Evolutionary conservation across 2,329 filamentous ascomycete genomes (phyloP).

Genomic region (Bipolaris oryzae): DNA sequence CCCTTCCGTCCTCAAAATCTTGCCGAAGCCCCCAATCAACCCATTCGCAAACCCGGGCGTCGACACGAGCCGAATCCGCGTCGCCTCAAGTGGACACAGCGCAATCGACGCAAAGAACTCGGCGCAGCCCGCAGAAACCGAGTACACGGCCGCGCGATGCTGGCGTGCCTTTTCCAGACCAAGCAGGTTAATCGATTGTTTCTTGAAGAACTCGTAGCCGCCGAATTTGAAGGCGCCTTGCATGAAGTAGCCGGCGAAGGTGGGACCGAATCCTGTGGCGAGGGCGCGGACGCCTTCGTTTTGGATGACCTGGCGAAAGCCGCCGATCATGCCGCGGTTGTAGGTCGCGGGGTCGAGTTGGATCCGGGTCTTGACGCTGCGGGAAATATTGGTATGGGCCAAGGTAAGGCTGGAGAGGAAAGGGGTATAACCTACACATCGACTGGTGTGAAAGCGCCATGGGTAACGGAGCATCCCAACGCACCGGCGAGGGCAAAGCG

Average conservation of each 20-base stretch:
- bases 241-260: conserved; percentile 88
- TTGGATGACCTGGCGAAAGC: conserved; percentile 80
- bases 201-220: conserved; percentile 96
- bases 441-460: conserved; percentile 94
- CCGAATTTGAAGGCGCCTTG: conserved; percentile 93
- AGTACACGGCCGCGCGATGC: conserved; percentile 81
- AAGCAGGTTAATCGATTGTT: conserved; percentile 80
- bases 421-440: conserved; percentile 79
- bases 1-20: conserved; percentile 84
- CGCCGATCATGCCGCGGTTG: conserved; percentile 85
- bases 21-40: conserved; percentile 76
- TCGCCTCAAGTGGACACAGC: conserved; percentile 89
- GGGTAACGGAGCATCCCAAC: conserved; percentile 96
- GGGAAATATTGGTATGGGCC: conserved; percentile 7
- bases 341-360: conserved; percentile 89
- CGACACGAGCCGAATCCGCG: conserved; percentile 89
- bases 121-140: conserved; percentile 65
- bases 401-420: conserved; percentile 38
- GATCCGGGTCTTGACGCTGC: conserved; percentile 91
- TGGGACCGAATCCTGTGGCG: conserved; percentile 83
- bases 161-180: conserved; percentile 70
- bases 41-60: conserved; percentile 84
- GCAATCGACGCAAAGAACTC: conserved; percentile 77
- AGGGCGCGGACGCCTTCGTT: conserved; percentile 83
- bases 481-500: conserved; percentile 97